These are phyloP conservation scores for Thelephora ganbajun DNA, from an alignment of 768 basidiomycete species.

Conservation along the genomic window DNA sequence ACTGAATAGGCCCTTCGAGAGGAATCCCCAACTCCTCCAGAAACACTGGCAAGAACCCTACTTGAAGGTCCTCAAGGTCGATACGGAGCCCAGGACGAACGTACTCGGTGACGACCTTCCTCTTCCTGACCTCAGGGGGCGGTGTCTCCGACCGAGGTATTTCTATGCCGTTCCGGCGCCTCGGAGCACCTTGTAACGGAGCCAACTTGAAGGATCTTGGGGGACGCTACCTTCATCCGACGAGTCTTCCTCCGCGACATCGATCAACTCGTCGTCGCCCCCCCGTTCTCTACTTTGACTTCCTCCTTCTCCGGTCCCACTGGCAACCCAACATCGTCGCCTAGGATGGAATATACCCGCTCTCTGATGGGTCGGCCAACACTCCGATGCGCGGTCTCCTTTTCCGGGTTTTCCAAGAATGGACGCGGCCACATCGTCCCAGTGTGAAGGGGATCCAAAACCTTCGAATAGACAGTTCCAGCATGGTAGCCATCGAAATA, in stretches of 20 bases:
- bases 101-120: constrained; percentile 35
- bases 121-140: constrained; percentile 7
- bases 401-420: constrained; percentile 71
- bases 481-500: constrained; percentile 53
- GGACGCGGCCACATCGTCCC: constrained; percentile 55
- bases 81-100: constrained; percentile 57
- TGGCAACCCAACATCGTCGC: constrained; percentile 48
- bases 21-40: constrained; percentile 19
- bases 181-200: constrained; percentile 52
- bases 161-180: constrained; percentile 31
- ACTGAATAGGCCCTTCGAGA: constrained; percentile 27
- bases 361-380: constrained; percentile 48
- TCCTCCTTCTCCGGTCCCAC: constrained; percentile 11
- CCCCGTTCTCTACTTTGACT: constrained; percentile 14
- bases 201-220: constrained; percentile 50
- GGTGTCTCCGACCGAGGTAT: constrained; percentile 18
- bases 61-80: constrained; percentile 39
- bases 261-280: constrained; percentile 48
- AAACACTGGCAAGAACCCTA: constrained; percentile 34
- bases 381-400: constrained; percentile 48
- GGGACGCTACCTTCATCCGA: constrained; percentile 25
- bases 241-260: constrained; percentile 50
- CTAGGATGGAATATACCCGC: constrained; percentile 57
- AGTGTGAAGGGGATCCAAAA: constrained; percentile 46
- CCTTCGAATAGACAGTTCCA: constrained; percentile 41